phyloP scores from a whole-genome alignment of 257 asterid genomes.

The Solanum corneliomulleri region DNA sequence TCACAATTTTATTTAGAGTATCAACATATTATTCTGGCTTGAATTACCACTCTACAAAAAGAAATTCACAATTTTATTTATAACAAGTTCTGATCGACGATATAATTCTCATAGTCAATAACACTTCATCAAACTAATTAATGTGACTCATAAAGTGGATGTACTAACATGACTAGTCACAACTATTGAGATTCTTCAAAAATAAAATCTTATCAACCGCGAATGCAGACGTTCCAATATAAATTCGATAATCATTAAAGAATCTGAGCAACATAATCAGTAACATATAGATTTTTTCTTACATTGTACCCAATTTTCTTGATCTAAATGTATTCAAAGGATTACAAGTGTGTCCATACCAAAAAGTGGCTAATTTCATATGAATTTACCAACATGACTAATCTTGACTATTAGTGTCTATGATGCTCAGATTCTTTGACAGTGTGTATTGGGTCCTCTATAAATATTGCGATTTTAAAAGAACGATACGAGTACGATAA shows the following conservation, averaged over 20 bases:
- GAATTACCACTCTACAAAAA: conserved; percentile 31
- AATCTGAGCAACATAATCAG: neutral
- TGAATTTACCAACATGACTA: neutral
- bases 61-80: neutral
- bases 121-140: neutral
- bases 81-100: neutral
- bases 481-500: no score
- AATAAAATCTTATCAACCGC: neutral
- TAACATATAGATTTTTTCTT: neutral
- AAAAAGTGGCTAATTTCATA: neutral
- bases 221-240: no score
- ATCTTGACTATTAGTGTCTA: neutral
- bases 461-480: no score
- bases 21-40: conserved; percentile 44
- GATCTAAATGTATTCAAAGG: neutral
- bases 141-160: neutral
- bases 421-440: neutral
- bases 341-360: neutral
- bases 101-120: neutral
- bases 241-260: neutral
- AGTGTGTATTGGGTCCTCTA: no score
- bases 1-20: neutral
- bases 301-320: neutral
- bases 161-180: neutral
- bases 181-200: neutral